These are phyloP conservation scores for Cercospora sp. DNA, from an alignment of 2,329 filamentous ascomycete genomes.

Conservation along the genomic window DNA sequence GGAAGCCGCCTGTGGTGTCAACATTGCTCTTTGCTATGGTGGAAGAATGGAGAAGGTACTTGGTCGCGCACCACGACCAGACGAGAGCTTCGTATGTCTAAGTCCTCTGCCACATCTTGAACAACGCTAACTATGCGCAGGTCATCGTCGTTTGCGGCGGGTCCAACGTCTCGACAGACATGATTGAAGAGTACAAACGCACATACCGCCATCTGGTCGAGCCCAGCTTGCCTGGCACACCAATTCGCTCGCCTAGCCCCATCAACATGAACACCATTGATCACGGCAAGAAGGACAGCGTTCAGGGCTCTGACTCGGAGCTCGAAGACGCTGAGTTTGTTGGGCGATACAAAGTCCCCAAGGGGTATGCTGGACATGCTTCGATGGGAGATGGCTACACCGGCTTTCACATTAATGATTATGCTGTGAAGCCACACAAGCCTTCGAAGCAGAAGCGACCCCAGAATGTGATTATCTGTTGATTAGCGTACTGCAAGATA, in stretches of 20 bases:
- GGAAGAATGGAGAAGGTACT: slow-evolving; percentile 59
- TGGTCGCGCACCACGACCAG: slow-evolving; percentile 60
- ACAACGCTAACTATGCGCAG: not conserved
- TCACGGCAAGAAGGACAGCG: slow-evolving; percentile 7
- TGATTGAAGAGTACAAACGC: slow-evolving; percentile 52
- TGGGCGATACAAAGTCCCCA: slow-evolving; percentile 3
- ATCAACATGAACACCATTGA: slow-evolving; percentile 7
- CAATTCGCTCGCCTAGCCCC: slow-evolving; percentile 4
- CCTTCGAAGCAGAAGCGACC: slow-evolving; percentile 11
- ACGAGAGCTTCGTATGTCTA: slow-evolving; percentile 63
- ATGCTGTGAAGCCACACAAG: slow-evolving; percentile 1
- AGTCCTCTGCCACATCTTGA: not conserved
- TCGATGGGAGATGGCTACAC: slow-evolving; percentile 11
- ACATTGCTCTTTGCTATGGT: slow-evolving; percentile 68
- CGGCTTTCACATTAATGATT: not conserved
- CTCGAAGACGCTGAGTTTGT: not conserved
- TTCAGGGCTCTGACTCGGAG: slow-evolving; percentile 4
- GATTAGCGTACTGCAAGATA: not conserved
- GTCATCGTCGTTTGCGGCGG: slow-evolving; percentile 80
- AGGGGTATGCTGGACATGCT: slow-evolving; percentile 11
- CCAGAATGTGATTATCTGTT: slow-evolving; percentile 17
- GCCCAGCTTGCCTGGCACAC: slow-evolving; percentile 6
- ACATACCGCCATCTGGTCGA: slow-evolving; percentile 36
- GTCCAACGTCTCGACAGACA: slow-evolving; percentile 53
- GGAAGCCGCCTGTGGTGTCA: slow-evolving; percentile 84